Conservation (phyloP, 108 stramenopile genomes). For the Chaetoceros muelleri region DNA sequence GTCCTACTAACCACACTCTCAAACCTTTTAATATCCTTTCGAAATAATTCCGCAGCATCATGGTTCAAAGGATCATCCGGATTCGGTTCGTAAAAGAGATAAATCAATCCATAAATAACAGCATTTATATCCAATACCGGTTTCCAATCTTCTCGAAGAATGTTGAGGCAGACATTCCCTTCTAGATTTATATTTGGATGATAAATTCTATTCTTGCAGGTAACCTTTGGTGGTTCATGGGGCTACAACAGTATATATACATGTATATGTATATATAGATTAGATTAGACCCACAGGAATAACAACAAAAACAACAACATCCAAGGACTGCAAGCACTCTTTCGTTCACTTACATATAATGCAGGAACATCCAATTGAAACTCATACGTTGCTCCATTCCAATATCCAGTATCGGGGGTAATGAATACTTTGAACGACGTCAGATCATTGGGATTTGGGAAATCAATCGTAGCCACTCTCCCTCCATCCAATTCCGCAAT, state of each 20-base stretch:
- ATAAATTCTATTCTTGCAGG: conserved; percentile 89
- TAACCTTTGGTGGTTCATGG: conserved; percentile 97
- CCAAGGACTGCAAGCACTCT: too few species aligned
- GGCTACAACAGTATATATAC: conserved; percentile 24
- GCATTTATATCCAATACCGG: conserved; percentile 98
- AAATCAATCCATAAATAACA: conserved; percentile 98
- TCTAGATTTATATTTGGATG: conserved; percentile 98
- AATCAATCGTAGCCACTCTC: conserved; percentile 85
- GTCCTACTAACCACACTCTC: conserved; percentile 78
- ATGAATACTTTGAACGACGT: conserved; percentile 87
- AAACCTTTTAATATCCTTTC: conserved; percentile 84
- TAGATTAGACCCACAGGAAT: too few species aligned
- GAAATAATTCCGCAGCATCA: conserved; percentile 94
- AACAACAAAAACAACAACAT: too few species aligned
- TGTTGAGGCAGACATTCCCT: conserved; percentile 98
- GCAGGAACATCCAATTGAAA: conserved; percentile 93
- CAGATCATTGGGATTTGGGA: conserved; percentile 96
- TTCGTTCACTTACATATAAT: conserved; percentile 44
- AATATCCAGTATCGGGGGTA: conserved; percentile 88
- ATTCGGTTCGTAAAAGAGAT: conserved; percentile 98
- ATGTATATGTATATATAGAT: not conserved
- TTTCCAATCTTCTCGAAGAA: conserved; percentile 99
- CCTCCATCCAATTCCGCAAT: conserved; percentile 98
- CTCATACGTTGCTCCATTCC: conserved; percentile 90
- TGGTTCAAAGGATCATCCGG: conserved; percentile 99